Evolutionary conservation across 1,284 basidiomycete genomes (phyloP), one percentile per base, ranked within the genome.

Genomic region (Boletus hoseneyae): DNA sequence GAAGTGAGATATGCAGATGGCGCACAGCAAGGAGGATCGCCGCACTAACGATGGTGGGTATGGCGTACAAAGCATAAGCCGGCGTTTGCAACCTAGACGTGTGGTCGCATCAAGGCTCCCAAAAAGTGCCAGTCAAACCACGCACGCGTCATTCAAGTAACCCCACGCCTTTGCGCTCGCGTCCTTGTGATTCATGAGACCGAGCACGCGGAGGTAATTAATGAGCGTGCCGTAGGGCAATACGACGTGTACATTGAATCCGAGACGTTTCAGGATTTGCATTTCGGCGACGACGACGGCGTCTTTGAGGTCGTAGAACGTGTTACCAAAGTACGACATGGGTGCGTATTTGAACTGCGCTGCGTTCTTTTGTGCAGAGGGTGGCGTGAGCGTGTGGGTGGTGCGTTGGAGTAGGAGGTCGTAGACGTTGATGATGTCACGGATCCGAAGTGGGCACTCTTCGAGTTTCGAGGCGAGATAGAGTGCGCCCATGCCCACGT

Each of bases 401-500:
- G 46, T 54, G 48, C 82, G 84, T 61, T 87, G 85, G 16, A 87
- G 72, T 4, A 98, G 79, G 46, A 91, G 82, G 70, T 97, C 90
- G 69, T 91, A 98, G 40, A 92, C 85, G 67, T 98, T 98, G 71
- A 98, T 86, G 53, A 99, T 80, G 65, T 98, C 93, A 25, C 96
- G 83, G 69, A 98, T 89, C 12, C 93, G 80, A 8, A 96, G 68
- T 0, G 93, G 89, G 53, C 90, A 93, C 72, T 99, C 96, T 71
- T 97, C 92, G 12, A 99, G 79, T 68, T 99, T 99, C 1, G 94
- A 94, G 0, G 94, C 90, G 43, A 99, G 83, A 65, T 95, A 97
- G 13, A 99, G 79, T 0, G 91, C 84, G 11, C 94, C 94, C 81
- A 97, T 93, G 12, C 87, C 88, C 45, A 97, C 81, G 64, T 98